Conservation (phyloP, 2,329 filamentous ascomycete species). For the Pseudogymnoascus sp. region DNA sequence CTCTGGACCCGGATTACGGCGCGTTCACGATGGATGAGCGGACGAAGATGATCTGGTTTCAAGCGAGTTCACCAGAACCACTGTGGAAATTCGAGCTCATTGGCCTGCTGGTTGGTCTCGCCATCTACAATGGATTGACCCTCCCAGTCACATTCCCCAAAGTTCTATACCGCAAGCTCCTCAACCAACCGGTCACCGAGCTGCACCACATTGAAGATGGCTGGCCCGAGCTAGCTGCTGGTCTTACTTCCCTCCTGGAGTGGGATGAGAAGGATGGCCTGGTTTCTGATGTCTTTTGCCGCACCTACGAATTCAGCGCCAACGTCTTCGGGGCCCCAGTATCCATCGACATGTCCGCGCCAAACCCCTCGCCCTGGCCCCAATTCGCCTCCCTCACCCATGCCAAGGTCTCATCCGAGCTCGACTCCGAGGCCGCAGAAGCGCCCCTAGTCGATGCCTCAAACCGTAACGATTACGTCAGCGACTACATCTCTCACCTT, state of each 20-base stretch:
- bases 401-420: neutral
- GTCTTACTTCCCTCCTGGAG: slow-evolving; percentile 62
- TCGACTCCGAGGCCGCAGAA: slow-evolving; percentile 32
- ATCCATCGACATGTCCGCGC: slow-evolving; percentile 45
- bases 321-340: slow-evolving; percentile 48
- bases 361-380: slow-evolving; percentile 38
- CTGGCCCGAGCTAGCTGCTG: slow-evolving; percentile 74
- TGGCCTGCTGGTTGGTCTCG: slow-evolving; percentile 79
- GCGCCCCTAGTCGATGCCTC: slow-evolving; percentile 69
- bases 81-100: slow-evolving; percentile 86
- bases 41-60: slow-evolving; percentile 81
- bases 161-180: slow-evolving; percentile 72
- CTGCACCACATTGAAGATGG: slow-evolving; percentile 75
- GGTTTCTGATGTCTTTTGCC: slow-evolving; percentile 72
- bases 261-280: slow-evolving; percentile 69
- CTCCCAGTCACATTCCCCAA: slow-evolving; percentile 83
- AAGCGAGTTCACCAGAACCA: slow-evolving; percentile 70
- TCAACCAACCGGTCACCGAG: slow-evolving; percentile 59
- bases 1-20: slow-evolving; percentile 67
- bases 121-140: slow-evolving; percentile 87
- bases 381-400: slow-evolving; percentile 35
- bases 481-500: slow-evolving; percentile 77
- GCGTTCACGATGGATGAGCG: slow-evolving; percentile 70
- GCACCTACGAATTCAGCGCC: slow-evolving; percentile 79
- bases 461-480: slow-evolving; percentile 71